Base-by-base conservation (phyloP, 768 basidiomycete species). In the Suillus placidus region DNA sequence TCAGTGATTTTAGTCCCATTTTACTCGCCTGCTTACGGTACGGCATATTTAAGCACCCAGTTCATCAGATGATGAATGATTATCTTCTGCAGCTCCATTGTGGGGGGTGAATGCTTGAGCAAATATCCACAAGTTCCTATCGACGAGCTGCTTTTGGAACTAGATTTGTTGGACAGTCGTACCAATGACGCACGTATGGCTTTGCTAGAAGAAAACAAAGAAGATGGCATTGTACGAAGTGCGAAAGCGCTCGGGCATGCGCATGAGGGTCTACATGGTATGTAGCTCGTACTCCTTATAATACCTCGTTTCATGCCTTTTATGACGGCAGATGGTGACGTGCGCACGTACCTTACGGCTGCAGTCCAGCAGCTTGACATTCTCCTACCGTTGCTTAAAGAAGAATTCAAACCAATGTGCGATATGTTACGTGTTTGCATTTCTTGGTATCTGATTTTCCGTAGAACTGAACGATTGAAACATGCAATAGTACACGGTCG, bases 371-470 rank as follows among this genome's bases (percentile, higher is more conserved):
- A 71, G 37, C 34, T 71, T 14, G 42, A 18, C 23, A 51, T 66
- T n/a, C 51, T 71, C 34, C 35, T 68, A 23, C 51, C 20, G 6
- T 66, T 51, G 34, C 35, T 71, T 10, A 61, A 62, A 45, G 71
- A 71, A 65, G 35, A 71, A 42, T 71, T 66, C 52, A 51, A 66
- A 32, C 64, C 68, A 20, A 54, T 60, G 70, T 71, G 43, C 43
- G 70, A 63, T 49, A 54, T 23, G 16, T 43, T 3, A 18, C 55
- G 9, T 5, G 16, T 56, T 38, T 20, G 2, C 10, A 26, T 40
- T 18, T 26, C 26, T 20, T 18, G 57, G 38, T 40, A 18, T 40
- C 57, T 58, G 57, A 58, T 40, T 58, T 40, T 10, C 12, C 4
- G 3, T 40, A 58, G 57, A 58, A 3, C 57, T 20, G 37, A 40